phyloP scores from a whole-genome alignment of 345 rosid genomes.

The Arabidopsis arenosa region DNA sequence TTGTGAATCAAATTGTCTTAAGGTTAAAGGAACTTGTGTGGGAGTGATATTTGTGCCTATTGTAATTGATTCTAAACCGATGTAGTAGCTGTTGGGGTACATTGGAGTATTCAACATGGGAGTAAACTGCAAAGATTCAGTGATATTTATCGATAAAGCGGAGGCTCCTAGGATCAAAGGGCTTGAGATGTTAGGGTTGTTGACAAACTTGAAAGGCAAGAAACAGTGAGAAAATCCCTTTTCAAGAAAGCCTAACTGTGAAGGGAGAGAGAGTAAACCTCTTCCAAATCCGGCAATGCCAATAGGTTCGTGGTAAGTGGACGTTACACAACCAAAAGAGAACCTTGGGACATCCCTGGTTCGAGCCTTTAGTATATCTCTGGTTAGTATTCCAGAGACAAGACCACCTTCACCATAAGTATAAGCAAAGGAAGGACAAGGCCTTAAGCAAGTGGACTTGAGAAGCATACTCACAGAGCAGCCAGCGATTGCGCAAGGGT shows the following conservation, averaged over 20 bases:
- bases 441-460: constrained; percentile 63
- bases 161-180: constrained; percentile 68
- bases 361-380: constrained; percentile 63
- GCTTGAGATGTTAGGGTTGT: constrained; percentile 76
- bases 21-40: constrained; percentile 53
- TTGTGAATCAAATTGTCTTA: constrained; percentile 68
- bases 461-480: constrained; percentile 69
- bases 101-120: constrained; percentile 66
- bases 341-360: constrained; percentile 59
- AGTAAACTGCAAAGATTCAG: constrained; percentile 63
- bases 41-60: constrained; percentile 51
- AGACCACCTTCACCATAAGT: constrained; percentile 80
- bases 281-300: constrained; percentile 92
- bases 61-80: constrained; percentile 68
- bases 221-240: constrained; percentile 88
- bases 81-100: constrained; percentile 76
- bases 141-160: constrained; percentile 51
- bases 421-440: constrained; percentile 89
- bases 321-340: constrained; percentile 70
- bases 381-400: constrained; percentile 61
- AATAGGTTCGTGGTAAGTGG: constrained; percentile 74
- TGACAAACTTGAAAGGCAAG: constrained; percentile 79
- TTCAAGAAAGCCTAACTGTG: constrained; percentile 72
- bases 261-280: constrained; percentile 76
- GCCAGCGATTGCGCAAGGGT: constrained; percentile 68